These are phyloP conservation scores for Litchi chinensis DNA, from an alignment of 345 rosid genomes.

Conservation along the genomic window DNA sequence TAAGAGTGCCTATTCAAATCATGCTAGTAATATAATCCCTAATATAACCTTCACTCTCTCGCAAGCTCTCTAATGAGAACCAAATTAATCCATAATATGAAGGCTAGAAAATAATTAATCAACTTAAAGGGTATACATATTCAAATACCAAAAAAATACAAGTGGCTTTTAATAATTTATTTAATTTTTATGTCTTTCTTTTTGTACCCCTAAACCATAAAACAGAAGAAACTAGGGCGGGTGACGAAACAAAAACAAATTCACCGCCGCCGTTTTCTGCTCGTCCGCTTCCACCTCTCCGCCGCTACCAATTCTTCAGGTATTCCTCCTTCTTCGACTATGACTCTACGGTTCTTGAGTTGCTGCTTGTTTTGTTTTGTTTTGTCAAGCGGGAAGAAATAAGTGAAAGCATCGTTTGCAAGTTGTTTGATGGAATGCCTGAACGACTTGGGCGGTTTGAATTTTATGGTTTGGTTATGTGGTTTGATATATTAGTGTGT, in stretches of 20 bases:
- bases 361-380: not conserved
- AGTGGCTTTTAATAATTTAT: not conserved
- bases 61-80: no score
- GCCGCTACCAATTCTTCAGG: not conserved
- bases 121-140: not conserved
- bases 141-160: not conserved
- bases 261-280: not conserved
- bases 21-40: no score
- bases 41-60: no score
- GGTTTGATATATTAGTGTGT: not conserved
- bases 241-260: not conserved
- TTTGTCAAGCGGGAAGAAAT: not conserved
- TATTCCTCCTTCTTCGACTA: not conserved
- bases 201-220: not conserved
- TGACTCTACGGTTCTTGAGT: not conserved
- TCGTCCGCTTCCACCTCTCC: not conserved
- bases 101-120: not conserved
- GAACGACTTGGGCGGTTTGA: not conserved
- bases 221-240: not conserved
- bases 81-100: no score
- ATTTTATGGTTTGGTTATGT: not conserved
- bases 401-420: not conserved
- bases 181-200: not conserved
- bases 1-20: no score
- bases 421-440: not conserved